These are phyloP conservation scores for Breynia disticha DNA, from an alignment of 441 rosid species.

Conservation along the genomic window DNA sequence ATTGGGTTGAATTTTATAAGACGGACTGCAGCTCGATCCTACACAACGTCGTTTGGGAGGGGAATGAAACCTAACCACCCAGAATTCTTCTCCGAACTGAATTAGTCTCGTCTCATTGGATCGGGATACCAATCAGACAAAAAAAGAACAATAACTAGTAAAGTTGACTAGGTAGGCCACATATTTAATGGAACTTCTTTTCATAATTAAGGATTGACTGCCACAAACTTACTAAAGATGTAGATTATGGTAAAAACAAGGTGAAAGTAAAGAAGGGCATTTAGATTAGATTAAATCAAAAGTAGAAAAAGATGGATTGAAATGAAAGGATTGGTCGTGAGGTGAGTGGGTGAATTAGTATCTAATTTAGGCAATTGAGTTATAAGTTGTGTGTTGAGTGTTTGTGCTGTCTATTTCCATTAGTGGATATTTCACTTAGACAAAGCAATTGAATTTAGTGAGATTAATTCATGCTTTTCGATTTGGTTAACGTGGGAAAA, in stretches of 20 bases:
- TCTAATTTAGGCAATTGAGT: slow-evolving; percentile 37
- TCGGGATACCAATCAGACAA: too few relatives aligned
- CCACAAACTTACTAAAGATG: slow-evolving; percentile 2
- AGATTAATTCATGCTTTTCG: slow-evolving; percentile 37
- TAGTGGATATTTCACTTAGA: slow-evolving; percentile 15
- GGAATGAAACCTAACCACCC: too few relatives aligned
- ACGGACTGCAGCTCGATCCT: too few relatives aligned
- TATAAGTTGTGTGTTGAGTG: slow-evolving; percentile 17
- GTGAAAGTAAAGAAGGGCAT: neutral
- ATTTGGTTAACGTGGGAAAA: slow-evolving; percentile 63
- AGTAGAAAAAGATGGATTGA: neutral
- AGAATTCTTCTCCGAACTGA: too few relatives aligned
- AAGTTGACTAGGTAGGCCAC: too few relatives aligned
- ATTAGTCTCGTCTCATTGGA: too few relatives aligned
- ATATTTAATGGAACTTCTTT: neutral
- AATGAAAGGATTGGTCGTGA: slow-evolving; percentile 1
- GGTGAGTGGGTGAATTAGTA: slow-evolving; percentile 24
- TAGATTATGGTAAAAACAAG: slow-evolving; percentile 22
- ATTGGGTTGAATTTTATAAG: too few relatives aligned
- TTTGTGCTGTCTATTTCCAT: slow-evolving; percentile 28
- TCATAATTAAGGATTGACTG: neutral
- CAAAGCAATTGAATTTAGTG: neutral
- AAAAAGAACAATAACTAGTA: too few relatives aligned
- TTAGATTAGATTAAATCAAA: neutral
- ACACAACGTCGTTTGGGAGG: too few relatives aligned